phyloP scores from a whole-genome alignment of 1,139 yeast genomes.

The Wickerhamomyces sp. region DNA sequence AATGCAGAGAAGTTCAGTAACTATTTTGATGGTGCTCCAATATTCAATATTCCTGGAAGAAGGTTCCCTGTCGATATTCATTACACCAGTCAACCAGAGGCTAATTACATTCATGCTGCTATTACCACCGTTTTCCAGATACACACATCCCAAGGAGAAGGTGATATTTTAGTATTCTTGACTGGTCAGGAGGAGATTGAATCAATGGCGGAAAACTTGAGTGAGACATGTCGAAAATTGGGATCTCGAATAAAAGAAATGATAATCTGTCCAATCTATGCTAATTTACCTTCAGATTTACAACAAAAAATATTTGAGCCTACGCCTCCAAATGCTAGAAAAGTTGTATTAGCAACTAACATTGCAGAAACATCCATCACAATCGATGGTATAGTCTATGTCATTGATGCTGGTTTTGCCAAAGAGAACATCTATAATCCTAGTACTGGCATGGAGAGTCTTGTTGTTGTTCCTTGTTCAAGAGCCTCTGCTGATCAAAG shows the following conservation, averaged over 20 bases:
- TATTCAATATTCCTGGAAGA: constrained; percentile 85
- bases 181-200: constrained; percentile 97
- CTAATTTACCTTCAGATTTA: constrained; percentile 80
- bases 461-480: constrained; percentile 83
- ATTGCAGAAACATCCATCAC: constrained; percentile 97
- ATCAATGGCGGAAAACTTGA: constrained; percentile 63
- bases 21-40: constrained; percentile 79
- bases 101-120: constrained; percentile 85
- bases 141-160: constrained; percentile 67
- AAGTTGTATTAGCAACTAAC: constrained; percentile 91
- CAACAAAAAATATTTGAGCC: constrained; percentile 85
- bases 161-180: constrained; percentile 86
- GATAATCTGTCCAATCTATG: constrained; percentile 83
- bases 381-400: constrained; percentile 85
- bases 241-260: constrained; percentile 62
- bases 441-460: constrained; percentile 82
- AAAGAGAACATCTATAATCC: constrained; percentile 84
- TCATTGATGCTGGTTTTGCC: constrained; percentile 89
- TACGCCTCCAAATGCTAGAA: constrained; percentile 72
- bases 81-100: constrained; percentile 84
- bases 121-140: constrained; percentile 77
- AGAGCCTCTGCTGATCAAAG: constrained; percentile 94
- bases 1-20: constrained; percentile 81
- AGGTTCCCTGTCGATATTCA: constrained; percentile 83
- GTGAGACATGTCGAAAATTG: constrained; percentile 59